Conservation (phyloP, 2,329 filamentous ascomycete species). For the Talaromyces sp. region DNA sequence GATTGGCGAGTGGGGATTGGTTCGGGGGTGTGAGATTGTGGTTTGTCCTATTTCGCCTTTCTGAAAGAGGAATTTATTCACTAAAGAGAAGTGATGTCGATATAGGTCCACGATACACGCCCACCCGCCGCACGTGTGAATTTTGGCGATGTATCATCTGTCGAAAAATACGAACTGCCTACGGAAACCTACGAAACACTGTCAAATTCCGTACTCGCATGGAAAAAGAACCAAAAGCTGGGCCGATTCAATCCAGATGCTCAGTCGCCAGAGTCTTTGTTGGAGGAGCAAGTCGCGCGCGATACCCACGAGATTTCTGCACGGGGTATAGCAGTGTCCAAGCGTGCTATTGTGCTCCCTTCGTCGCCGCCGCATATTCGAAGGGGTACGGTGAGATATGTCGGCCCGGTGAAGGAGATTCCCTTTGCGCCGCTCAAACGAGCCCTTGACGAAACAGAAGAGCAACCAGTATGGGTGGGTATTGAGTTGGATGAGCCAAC, state of each 20-base stretch:
- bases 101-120: conserved; percentile 72
- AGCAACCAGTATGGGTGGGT: conserved; percentile 51
- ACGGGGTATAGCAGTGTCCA: conserved; percentile 50
- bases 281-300: conserved; percentile 61
- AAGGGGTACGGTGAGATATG: conserved; percentile 39
- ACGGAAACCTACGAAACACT: conserved; percentile 79
- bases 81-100: background rate
- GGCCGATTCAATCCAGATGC: conserved; percentile 90
- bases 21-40: conserved; percentile 41
- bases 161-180: conserved; percentile 90
- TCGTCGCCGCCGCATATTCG: conserved; percentile 39
- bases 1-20: conserved; percentile 48
- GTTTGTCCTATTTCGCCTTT: conserved; percentile 20
- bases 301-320: conserved; percentile 57
- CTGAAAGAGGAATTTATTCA: background rate
- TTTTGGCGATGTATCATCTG: conserved; percentile 72
- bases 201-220: conserved; percentile 82
- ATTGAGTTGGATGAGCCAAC: conserved; percentile 60
- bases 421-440: conserved; percentile 28
- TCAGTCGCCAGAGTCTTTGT: conserved; percentile 67
- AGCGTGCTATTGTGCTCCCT: conserved; percentile 43
- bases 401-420: conserved; percentile 38
- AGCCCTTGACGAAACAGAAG: too few species aligned
- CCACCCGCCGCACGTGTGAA: conserved; percentile 72
- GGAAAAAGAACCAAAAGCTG: conserved; percentile 94